These are phyloP conservation scores for Podaxis carcinomalis DNA, from an alignment of 768 basidiomycete species.

Conservation along the genomic window DNA sequence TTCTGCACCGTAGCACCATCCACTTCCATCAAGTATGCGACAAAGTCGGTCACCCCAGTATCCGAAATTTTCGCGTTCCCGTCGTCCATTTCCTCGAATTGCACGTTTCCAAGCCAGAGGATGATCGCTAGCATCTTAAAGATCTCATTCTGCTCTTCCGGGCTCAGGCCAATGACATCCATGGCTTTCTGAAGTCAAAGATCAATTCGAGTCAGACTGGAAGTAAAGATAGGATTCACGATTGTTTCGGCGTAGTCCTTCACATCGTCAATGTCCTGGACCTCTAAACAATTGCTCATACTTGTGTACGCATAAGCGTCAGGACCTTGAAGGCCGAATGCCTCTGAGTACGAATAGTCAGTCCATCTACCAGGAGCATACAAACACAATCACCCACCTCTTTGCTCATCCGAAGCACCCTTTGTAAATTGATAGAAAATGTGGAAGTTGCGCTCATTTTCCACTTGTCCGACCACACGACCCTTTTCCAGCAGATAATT, in stretches of 20 bases:
- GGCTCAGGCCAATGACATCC: constrained; percentile 84
- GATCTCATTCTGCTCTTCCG: constrained; percentile 86
- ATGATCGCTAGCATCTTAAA: constrained; percentile 89
- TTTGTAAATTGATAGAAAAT: constrained; percentile 99
- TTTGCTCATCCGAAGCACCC: constrained; percentile 82
- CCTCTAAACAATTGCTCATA: constrained; percentile 86
- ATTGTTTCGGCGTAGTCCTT: constrained; percentile 87
- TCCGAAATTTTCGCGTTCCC: constrained; percentile 83
- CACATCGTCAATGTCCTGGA: constrained; percentile 85
- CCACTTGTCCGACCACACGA: constrained; percentile 93
- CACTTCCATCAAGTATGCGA: constrained; percentile 90
- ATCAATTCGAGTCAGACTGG: constrained; percentile 3
- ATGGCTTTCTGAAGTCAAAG: constrained; percentile 70
- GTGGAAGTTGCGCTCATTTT: constrained; percentile 96
- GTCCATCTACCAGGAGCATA: background rate
- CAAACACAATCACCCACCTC: constrained; percentile 48
- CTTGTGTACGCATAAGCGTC: constrained; percentile 95
- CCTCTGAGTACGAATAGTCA: constrained; percentile 49
- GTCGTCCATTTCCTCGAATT: constrained; percentile 84
- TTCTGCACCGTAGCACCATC: constrained; percentile 80
- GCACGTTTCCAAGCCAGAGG: constrained; percentile 95
- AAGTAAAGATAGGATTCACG: constrained; percentile 38
- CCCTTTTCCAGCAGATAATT: constrained; percentile 98
- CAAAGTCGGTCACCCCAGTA: constrained; percentile 88
- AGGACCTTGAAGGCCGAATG: constrained; percentile 92